phyloP scores from a whole-genome alignment of 2,329 filamentous ascomycete genomes.

The Fusarium globosum region DNA sequence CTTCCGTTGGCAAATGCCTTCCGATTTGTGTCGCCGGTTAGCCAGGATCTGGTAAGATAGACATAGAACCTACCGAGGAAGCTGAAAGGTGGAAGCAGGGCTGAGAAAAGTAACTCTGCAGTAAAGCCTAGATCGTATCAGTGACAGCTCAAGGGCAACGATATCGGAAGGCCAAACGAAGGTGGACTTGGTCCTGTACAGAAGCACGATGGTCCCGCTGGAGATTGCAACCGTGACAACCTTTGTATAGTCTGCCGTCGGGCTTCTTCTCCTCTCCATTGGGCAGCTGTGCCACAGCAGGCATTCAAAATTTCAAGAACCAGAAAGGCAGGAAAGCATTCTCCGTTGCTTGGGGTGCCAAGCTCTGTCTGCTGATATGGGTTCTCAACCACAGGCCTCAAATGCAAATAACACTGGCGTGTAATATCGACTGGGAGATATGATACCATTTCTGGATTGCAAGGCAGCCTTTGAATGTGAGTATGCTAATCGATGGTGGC shows the following conservation, averaged over 20 bases:
- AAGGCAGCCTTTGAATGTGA: slow-evolving; percentile 58
- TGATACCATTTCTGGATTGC: slow-evolving; percentile 77
- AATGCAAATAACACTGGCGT: too few relatives aligned
- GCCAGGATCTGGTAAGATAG: background rate
- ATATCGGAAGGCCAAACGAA: background rate
- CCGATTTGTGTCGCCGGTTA: background rate
- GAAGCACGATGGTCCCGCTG: fast-evolving
- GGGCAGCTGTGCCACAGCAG: fast-evolving
- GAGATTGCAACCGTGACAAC: background rate
- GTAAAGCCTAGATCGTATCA: too few relatives aligned
- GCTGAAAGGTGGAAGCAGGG: background rate
- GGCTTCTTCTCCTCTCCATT: too few relatives aligned
- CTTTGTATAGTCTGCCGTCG: fast-evolving
- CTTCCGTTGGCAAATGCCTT: too few relatives aligned
- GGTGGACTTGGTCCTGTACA: fast-evolving
- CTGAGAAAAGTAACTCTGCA: background rate
- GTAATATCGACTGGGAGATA: slow-evolving; percentile 61
- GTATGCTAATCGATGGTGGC: background rate
- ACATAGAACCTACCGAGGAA: background rate
- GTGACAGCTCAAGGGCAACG: too few relatives aligned
- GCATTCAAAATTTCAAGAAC: fast-evolving
- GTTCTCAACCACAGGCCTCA: background rate
- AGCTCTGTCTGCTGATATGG: background rate
- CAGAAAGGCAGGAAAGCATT: background rate
- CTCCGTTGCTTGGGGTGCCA: background rate